A percentile compares a stretch with the other conserved stretches of the same genome.
Conservation (phyloP, 2,329 filamentous ascomycete genomes). For the Aspergillus brasiliensis region DNA sequence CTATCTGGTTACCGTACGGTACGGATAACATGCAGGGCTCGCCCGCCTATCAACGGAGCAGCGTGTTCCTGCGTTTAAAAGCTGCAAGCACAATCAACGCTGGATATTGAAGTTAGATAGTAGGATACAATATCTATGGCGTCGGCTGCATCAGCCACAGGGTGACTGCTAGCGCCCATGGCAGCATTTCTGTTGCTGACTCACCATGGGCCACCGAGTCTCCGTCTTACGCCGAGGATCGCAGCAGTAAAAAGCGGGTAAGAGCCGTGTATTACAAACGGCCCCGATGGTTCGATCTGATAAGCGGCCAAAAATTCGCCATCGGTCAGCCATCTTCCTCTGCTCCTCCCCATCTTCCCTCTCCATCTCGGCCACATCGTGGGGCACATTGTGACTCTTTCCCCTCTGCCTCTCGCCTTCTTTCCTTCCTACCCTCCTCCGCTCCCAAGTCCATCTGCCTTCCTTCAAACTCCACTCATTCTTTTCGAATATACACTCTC, state of each 20-base stretch:
- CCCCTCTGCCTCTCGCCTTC: neutral
- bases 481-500: neutral
- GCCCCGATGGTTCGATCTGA: constrained; percentile 30
- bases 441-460: neutral
- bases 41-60: neutral
- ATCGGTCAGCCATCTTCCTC: constrained; percentile 17
- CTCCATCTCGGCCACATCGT: constrained; percentile 1
- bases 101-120: neutral
- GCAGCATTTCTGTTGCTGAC: neutral
- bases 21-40: neutral
- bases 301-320: constrained; percentile 32
- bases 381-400: constrained; percentile 8
- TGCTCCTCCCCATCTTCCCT: constrained; percentile 13
- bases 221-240: constrained; percentile 8
- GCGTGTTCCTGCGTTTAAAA: neutral
- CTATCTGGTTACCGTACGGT: neutral
- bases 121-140: neutral
- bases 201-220: neutral
- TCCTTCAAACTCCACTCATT: neutral
- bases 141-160: neutral
- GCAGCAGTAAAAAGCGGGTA: neutral
- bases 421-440: neutral
- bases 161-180: neutral
- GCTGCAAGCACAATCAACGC: neutral
- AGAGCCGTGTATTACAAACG: constrained; percentile 12